Base-by-base conservation (phyloP, 345 rosid species). In the Aethionema arabicum region DNA sequence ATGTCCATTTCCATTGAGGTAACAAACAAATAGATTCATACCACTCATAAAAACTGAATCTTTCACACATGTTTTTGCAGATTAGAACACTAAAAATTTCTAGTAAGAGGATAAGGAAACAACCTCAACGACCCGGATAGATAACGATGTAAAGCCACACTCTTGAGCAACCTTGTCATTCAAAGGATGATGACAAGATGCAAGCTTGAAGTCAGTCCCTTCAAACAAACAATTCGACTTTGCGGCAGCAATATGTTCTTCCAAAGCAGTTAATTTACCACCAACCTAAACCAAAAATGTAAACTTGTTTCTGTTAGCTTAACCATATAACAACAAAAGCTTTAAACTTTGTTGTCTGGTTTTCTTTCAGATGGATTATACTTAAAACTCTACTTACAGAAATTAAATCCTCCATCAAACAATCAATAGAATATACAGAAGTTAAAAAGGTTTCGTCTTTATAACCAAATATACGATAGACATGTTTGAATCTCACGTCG, bases 181-280 rank as follows among this genome's bases (percentile, higher is more conserved):
- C 68, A 78, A 62, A 11, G 97, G 99, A 35, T 71, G 78, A 51
- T 77, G 63, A 27, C 81, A 85, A 67, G 97, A 58, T 2, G 96
- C 99, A 15, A 93, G 88, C 81, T 93, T 90, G 77, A 93, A 93
- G 72, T 93, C 99, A 3, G 97, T 90, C 11, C 97, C 97, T 63
- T 80, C 70, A 55, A 93, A 89, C 48, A 83, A 82, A 80, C 57
- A 10, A 12, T 71, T 74, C 3, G 61, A 66, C 80, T 81, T 80
- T 38, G 80, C 80, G 0, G 77, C 84, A 0, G 68, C 76, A 15
- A 93, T 79, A 76, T 93, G 97, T 44, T 72, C 76, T 74, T 83
- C 83, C 79, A 89, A 61, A 0, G 87, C 76, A 4, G 69, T 75
- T 9, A 82, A 66, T 65, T 66, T 62, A 58, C 99, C 99, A 67